Evolutionary conservation across 1,284 basidiomycete species (phyloP), one percentile per base, ranked within the genome.

Genomic region (Moesziomyces aphidis): DNA sequence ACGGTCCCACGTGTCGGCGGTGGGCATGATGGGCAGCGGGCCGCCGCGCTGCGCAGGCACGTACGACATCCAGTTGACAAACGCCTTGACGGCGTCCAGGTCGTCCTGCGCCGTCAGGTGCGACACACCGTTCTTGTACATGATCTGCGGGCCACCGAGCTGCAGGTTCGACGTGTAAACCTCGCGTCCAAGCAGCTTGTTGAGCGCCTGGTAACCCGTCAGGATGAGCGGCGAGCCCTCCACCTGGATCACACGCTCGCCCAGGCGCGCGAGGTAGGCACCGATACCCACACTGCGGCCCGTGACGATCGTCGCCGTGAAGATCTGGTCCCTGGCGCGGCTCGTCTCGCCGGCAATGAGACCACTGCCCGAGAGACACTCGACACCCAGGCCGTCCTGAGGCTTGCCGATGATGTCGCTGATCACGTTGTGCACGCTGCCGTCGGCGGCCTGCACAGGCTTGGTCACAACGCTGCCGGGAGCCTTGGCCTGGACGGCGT

Each of bases 201-300:
- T 99, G 80, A 99, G 90, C 6, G 97, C 97, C 36, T 91, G 90
- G 47, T 95, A 96, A 83, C 97, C 97, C 15, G 97, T 99, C 68
- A 99, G 90, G 86, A 99, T 99, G 87, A 99, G 97, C 1, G 97
- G 97, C 83, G 98, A 96, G 51, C 96, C 95, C 86, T 98, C 97
- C 59, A 99, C 97, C 86, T 99, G 97, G 55, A 99, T 94, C 4
- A 97, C 93, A 81, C 97, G 92, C 87, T 99, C 93, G 80, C 97
- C 97, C 45, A 99, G 90, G 80, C 97, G 94, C 61, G 99, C 95
- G 61, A 99, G 92, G 86, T 99, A 99, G 43, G 97, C 97, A 84
- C 97, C 97, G 81, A 99, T 99, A 87, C 97, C 97, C 78, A 99
- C 97, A 6, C 95, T 98, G 60, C 97, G 93, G 77, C 95, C 97